Conservation (phyloP, 352 stramenopile genomes). For the Aphanomyces astaci region DNA sequence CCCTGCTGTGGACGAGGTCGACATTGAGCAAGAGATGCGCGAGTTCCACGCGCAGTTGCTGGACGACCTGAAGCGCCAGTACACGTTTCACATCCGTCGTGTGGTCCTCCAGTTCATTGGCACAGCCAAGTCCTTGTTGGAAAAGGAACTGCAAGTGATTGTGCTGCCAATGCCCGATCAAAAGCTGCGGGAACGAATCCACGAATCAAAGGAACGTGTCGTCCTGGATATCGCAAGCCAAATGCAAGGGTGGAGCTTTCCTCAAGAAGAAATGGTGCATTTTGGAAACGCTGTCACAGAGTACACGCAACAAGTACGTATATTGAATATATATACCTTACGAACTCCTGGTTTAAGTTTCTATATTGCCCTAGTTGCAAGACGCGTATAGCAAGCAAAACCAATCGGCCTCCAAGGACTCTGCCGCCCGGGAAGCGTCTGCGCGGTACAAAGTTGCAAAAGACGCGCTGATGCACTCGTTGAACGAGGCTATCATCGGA, state of each 20-base stretch:
- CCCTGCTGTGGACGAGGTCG: conserved; percentile 7
- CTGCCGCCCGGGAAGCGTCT: conserved; percentile 44
- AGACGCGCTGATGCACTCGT: conserved; percentile 42
- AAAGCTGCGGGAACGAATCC: neutral
- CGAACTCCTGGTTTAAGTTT: too few relatives aligned
- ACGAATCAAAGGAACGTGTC: conserved; percentile 17
- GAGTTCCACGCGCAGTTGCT: conserved; percentile 12
- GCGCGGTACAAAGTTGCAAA: conserved; percentile 55
- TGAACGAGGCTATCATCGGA: conserved; percentile 45
- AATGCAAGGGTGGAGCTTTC: conserved; percentile 24
- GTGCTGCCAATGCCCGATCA: conserved; percentile 6
- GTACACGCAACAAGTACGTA: conserved; percentile 49
- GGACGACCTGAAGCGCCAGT: conserved; percentile 22
- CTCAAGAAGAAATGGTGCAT: conserved; percentile 67
- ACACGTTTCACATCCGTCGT: conserved; percentile 20
- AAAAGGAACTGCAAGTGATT: conserved; percentile 12
- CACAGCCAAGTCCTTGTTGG: conserved; percentile 1
- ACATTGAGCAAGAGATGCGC: conserved; percentile 9
- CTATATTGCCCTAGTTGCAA: conserved; percentile 36
- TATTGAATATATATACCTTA: too few relatives aligned
- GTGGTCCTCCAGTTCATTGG: conserved; percentile 11
- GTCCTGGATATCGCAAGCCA: neutral
- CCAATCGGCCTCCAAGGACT: conserved; percentile 47
- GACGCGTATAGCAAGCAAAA: conserved; percentile 67
- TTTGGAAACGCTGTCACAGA: conserved; percentile 29